These are phyloP conservation scores for Argentina anserina DNA, from an alignment of 306 rosid species.

Conservation along the genomic window DNA sequence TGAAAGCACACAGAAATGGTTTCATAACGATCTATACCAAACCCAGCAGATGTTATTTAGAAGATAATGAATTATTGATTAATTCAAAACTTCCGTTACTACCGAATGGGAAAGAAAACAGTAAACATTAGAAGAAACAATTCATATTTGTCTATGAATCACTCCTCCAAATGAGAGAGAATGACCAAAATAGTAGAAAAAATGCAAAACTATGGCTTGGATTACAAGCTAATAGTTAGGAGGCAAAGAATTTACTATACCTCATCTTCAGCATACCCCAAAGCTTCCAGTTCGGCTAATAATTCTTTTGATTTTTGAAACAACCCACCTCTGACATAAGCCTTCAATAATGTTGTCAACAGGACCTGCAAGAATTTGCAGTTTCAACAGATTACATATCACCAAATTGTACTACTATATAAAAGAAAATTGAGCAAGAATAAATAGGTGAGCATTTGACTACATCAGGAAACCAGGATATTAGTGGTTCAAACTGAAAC, in stretches of 20 bases:
- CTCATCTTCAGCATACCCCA: slow-evolving; percentile 89
- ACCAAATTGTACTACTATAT: not conserved
- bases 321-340: slow-evolving; percentile 85
- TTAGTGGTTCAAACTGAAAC: not conserved
- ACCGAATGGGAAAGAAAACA: not conserved
- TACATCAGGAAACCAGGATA: not conserved
- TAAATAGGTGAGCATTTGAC: not conserved
- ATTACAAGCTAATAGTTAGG: not conserved
- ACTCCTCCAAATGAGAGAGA: slow-evolving; percentile 1
- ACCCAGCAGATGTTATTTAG: not conserved
- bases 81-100: not conserved
- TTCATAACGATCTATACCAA: not conserved
- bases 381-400: not conserved
- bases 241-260: slow-evolving; percentile 31
- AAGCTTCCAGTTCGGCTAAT: slow-evolving; percentile 57
- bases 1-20: slow-evolving; percentile 1
- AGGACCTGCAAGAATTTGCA: slow-evolving; percentile 56
- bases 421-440: not conserved
- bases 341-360: slow-evolving; percentile 87
- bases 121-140: not conserved
- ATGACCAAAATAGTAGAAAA: not conserved
- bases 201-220: slow-evolving; percentile 5
- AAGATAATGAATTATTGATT: not conserved
- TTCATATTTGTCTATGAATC: not conserved
- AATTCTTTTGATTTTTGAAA: slow-evolving; percentile 78